Base-by-base conservation (phyloP, 441 rosid genomes). In the Croton laevigatus region DNA sequence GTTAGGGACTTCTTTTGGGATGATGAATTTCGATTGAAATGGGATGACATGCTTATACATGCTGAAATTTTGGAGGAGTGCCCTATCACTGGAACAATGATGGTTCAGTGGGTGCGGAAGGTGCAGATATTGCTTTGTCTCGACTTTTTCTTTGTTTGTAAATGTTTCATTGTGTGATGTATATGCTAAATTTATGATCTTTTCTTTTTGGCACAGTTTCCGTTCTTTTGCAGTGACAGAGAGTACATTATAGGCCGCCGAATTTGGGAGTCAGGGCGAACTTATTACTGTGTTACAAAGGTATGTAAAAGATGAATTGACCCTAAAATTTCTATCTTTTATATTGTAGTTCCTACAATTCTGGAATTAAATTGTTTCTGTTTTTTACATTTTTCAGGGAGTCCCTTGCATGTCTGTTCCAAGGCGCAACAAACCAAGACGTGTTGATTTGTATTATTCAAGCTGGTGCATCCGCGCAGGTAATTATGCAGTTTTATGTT, bases 401-500 rank as follows among this genome's bases (percentile, higher is more conserved):
- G 91, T 92, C 51, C 86, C 87, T 38, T 79, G 77, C 82, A 72
- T 84, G 16, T 85, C 95, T 76, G 74, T 92, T 45, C 89, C 94
- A 45, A 87, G 91, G 66, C 85, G 73, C 57, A 88, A 73, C 81
- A 95, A 86, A 79, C 97, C 97, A 58, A 81, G 93, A 53, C 94
- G 99, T 19, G 98, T 95, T 48, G 99, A 92, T 79, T 75, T 91
- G 69, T 95, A 81, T 85, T 92, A 91, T 77, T 95, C 99, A 42
- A 95, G 99, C 78, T 95, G 96, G 93, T 87, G 92, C 78, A 83
- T 91, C 62, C 97, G 96, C 59, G 92, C 96, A 73, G 98, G 97
- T 91, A 85, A 49, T 32, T 51, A 34, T 8, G 20, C n/a, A 40
- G 4, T 40, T 19, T 27, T 12, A 44, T n/a, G 42, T 45, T 45